Evolutionary conservation across 495 filamentous ascomycete species (phyloP).

Genomic region (Aspergillus bertholletiae): DNA sequence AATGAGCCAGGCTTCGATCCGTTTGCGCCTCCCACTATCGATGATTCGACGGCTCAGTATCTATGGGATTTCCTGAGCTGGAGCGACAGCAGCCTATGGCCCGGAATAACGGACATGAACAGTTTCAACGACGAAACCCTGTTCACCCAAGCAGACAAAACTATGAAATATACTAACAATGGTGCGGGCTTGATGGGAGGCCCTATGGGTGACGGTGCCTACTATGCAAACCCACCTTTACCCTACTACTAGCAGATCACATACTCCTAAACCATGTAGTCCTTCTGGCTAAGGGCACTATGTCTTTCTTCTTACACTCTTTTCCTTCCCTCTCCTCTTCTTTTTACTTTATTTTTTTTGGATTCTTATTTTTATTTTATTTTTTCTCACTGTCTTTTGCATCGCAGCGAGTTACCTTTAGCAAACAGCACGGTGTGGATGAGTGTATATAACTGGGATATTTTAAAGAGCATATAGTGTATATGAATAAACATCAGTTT

Average conservation of each 20-base stretch:
- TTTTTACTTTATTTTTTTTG: neutral
- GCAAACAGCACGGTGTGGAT: neutral
- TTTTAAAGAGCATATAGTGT: neutral
- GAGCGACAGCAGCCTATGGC: conserved; percentile 38
- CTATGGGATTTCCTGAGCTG: conserved; percentile 44
- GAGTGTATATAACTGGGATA: neutral
- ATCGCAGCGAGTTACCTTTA: neutral
- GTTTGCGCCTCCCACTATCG: conserved; percentile 24
- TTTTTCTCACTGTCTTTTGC: neutral
- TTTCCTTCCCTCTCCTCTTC: neutral
- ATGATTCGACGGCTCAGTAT: conserved; percentile 35
- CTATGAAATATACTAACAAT: conserved; percentile 21
- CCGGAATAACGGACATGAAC: conserved; percentile 31
- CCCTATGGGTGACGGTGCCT: conserved; percentile 20
- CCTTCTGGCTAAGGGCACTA: neutral
- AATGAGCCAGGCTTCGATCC: conserved; percentile 28
- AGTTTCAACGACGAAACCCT: conserved; percentile 22
- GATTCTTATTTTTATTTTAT: neutral
- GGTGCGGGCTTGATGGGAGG: conserved; percentile 26
- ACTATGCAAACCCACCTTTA: conserved; percentile 24
- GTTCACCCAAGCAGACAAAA: conserved; percentile 29
- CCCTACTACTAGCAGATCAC: conserved; percentile 21
- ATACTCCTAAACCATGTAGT: neutral
- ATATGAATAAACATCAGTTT: neutral
- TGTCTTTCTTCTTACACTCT: neutral